phyloP scores from a whole-genome alignment of 768 basidiomycete genomes.

The Ramaria rubella region DNA sequence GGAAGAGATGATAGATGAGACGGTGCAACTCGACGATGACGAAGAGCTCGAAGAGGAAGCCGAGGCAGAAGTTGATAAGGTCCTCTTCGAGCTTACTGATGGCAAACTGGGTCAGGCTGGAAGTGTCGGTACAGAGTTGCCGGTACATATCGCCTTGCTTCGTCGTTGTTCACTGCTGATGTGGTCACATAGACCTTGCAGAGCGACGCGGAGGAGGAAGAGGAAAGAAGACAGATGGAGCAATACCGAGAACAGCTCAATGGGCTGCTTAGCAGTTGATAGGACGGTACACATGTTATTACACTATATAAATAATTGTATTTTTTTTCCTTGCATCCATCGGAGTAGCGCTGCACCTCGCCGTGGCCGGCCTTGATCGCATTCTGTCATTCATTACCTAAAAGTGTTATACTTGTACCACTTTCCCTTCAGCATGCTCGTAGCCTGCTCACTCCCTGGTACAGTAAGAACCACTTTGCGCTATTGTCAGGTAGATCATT shows the following conservation, averaged over 20 bases:
- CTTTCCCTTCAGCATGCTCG: conserved; percentile 10
- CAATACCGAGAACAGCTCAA: conserved; percentile 85
- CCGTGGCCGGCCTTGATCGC: no score
- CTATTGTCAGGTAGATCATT: conserved; percentile 4
- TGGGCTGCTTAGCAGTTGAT: conserved; percentile 65
- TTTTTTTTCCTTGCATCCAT: conserved; percentile 7
- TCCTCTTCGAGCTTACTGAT: conserved; percentile 90
- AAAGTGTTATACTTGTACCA: neutral
- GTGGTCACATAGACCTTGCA: conserved; percentile 20
- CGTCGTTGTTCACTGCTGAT: neutral
- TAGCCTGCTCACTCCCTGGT: conserved; percentile 14
- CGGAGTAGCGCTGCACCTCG: no score
- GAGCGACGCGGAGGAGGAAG: conserved; percentile 65
- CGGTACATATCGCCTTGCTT: conserved; percentile 44
- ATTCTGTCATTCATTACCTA: no score
- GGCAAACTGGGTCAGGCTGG: conserved; percentile 91
- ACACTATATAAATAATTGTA: no score
- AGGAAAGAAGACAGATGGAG: conserved; percentile 84
- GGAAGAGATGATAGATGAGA: conserved; percentile 97
- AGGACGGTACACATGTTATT: no score
- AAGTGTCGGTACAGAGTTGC: conserved; percentile 60
- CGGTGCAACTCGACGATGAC: conserved; percentile 85
- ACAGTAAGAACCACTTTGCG: conserved; percentile 10
- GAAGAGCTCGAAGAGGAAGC: conserved; percentile 96
- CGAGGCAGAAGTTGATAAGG: conserved; percentile 94